Conservation (phyloP, 768 basidiomycete species). For the Gloeostereum incarnatum region DNA sequence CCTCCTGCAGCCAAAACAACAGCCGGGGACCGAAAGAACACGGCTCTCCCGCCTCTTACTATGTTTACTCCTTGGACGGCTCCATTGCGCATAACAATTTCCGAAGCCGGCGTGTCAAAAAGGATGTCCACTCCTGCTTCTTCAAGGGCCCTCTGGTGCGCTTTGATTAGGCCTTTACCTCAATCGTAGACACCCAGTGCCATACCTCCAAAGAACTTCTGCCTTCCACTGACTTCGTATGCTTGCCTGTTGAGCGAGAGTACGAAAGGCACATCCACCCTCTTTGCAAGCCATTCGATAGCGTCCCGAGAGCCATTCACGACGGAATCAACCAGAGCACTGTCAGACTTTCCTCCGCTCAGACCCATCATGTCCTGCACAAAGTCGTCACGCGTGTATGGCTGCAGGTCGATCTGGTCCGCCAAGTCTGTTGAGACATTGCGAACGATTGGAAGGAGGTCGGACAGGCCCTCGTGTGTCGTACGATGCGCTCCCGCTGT, state of each 20-base stretch:
- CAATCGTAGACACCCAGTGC: constrained; percentile 53
- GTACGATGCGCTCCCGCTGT: constrained; percentile 64
- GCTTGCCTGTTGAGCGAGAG: constrained; percentile 61
- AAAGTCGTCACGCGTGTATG: constrained; percentile 49
- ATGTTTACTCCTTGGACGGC: constrained; percentile 38
- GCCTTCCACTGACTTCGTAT: constrained; percentile 50
- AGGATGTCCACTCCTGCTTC: constrained; percentile 43
- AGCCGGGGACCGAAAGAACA: constrained; percentile 28
- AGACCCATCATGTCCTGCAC: constrained; percentile 53
- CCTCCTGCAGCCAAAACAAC: constrained; percentile 61
- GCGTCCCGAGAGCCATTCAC: constrained; percentile 48
- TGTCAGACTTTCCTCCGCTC: constrained; percentile 39
- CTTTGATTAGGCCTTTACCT: constrained; percentile 56
- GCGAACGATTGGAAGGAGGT: constrained; percentile 45
- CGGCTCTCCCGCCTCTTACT: constrained; percentile 21
- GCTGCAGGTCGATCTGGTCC: constrained; percentile 42
- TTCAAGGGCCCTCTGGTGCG: constrained; percentile 40
- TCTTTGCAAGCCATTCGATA: constrained; percentile 45
- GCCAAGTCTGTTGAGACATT: constrained; percentile 35
- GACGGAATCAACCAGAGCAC: constrained; percentile 36
- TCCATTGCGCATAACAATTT: constrained; percentile 26
- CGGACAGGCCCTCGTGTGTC: constrained; percentile 49
- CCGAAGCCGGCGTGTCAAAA: constrained; percentile 43
- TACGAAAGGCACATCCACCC: constrained; percentile 41
- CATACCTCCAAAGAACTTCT: constrained; percentile 67